Evolutionary conservation across 345 rosid genomes (phyloP).

Genomic region (Eucalyptus regnans): DNA sequence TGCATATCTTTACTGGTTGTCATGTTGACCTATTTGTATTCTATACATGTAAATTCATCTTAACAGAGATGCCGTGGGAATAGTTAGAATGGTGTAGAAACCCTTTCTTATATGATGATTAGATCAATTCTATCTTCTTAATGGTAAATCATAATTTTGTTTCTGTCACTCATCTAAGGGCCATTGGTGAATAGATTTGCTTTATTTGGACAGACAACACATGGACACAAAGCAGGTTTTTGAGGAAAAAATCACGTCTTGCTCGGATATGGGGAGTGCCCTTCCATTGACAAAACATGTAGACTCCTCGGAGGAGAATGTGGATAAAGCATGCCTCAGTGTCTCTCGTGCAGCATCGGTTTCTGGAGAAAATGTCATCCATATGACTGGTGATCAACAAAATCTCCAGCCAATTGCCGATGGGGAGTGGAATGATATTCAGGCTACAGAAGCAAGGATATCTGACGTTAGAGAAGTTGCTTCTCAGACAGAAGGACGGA

Average conservation of each 20-base stretch:
- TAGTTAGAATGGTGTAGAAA: not conserved
- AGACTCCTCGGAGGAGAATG: constrained; percentile 57
- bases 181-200: not conserved
- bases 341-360: constrained; percentile 39
- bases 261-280: constrained; percentile 23
- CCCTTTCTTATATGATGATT: not conserved
- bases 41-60: not conserved
- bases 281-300: constrained; percentile 57
- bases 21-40: not conserved
- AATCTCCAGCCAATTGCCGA: constrained; percentile 50
- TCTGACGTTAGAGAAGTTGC: constrained; percentile 75
- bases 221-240: constrained; percentile 68
- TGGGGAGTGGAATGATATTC: constrained; percentile 81
- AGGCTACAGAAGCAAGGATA: constrained; percentile 72
- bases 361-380: constrained; percentile 47
- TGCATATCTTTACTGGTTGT: not conserved
- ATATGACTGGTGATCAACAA: constrained; percentile 45
- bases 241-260: constrained; percentile 58
- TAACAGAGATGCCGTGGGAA: not conserved
- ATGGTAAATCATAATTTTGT: not conserved
- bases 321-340: constrained; percentile 83
- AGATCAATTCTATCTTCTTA: not conserved
- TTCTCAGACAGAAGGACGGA: constrained; percentile 48
- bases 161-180: not conserved
- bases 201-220: constrained; percentile 48